phyloP scores from a whole-genome alignment of 2,329 filamentous ascomycete species.

The Aspergillus aculeatinus region DNA sequence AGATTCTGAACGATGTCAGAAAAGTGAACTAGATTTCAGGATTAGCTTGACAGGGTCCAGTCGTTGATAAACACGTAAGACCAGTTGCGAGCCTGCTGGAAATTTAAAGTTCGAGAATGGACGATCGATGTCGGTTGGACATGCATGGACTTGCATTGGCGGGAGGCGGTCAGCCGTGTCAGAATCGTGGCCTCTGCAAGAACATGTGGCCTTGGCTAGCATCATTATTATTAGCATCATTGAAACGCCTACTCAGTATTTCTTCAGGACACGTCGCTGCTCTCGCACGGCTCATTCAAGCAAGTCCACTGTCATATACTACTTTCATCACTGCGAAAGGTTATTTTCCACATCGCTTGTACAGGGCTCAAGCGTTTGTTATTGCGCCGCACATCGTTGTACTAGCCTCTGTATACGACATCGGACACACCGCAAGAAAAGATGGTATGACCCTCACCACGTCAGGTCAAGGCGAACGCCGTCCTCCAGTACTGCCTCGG shows the following conservation, averaged over 20 bases:
- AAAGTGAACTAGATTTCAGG: too few relatives aligned
- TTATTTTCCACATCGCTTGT: neutral
- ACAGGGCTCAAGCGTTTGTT: neutral
- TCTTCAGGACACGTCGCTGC: conserved; percentile 14
- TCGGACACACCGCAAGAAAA: conserved; percentile 4
- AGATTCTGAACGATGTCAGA: too few relatives aligned
- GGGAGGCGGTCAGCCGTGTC: conserved; percentile 38
- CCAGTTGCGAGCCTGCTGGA: neutral
- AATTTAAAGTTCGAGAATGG: neutral
- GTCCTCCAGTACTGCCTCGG: neutral
- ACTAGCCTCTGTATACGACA: neutral
- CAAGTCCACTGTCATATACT: neutral
- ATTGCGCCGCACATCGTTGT: neutral
- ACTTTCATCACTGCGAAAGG: neutral
- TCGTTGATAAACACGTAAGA: neutral
- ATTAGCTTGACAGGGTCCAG: neutral
- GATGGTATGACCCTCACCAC: conserved; percentile 19
- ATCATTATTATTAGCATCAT: conserved; percentile 16
- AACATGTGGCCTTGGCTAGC: conserved; percentile 33
- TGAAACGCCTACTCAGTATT: neutral
- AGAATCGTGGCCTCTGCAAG: conserved; percentile 28
- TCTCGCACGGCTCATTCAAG: neutral
- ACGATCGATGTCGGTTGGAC: neutral
- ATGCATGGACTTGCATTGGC: neutral
- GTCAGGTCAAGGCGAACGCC: neutral